Percentiles rank a stretch among this genome's conserved stretches.
phyloP scores from a whole-genome alignment of 2,329 filamentous ascomycete species.

The Aspergillus carbonarius region DNA sequence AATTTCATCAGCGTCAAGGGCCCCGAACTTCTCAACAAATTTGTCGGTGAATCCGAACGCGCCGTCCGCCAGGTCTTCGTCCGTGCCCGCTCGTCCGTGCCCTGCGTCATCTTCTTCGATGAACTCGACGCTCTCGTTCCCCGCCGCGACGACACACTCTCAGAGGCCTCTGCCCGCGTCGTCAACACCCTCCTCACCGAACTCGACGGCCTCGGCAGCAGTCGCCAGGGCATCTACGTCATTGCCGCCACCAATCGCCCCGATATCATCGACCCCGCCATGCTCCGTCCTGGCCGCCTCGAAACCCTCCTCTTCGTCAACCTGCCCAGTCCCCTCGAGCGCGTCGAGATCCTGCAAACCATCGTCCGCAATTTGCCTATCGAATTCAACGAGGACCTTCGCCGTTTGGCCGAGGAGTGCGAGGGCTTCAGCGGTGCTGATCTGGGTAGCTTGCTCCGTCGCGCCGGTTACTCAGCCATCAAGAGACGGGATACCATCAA shows the following conservation, averaged over 20 bases:
- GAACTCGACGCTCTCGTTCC: conserved; percentile 93
- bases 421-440: conserved; percentile 74
- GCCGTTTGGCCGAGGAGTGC: conserved; percentile 69
- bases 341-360: conserved; percentile 81
- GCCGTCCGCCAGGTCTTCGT: conserved; percentile 90
- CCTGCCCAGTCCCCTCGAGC: conserved; percentile 72
- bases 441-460: conserved; percentile 57
- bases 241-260: conserved; percentile 94
- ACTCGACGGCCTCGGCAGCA: conserved; percentile 75
- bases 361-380: conserved; percentile 53
- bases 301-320: conserved; percentile 89
- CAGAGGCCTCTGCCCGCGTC: conserved; percentile 81
- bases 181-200: conserved; percentile 96
- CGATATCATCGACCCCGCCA: conserved; percentile 94
- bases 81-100: conserved; percentile 78
- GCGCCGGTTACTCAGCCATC: conserved; percentile 60
- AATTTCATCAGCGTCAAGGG: conserved; percentile 99
- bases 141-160: conserved; percentile 72
- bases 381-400: conserved; percentile 56
- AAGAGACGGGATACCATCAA: conserved; percentile 50
- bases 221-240: conserved; percentile 83
- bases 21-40: conserved; percentile 95
- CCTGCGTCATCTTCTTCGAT: conserved; percentile 97
- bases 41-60: conserved; percentile 92
- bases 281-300: conserved; percentile 86